A percentile compares a stretch with the other conserved stretches of the same genome.
These are phyloP conservation scores for Xylariomycetidae sp. DNA, from an alignment of 2,329 filamentous ascomycete genomes.

Conservation along the genomic window DNA sequence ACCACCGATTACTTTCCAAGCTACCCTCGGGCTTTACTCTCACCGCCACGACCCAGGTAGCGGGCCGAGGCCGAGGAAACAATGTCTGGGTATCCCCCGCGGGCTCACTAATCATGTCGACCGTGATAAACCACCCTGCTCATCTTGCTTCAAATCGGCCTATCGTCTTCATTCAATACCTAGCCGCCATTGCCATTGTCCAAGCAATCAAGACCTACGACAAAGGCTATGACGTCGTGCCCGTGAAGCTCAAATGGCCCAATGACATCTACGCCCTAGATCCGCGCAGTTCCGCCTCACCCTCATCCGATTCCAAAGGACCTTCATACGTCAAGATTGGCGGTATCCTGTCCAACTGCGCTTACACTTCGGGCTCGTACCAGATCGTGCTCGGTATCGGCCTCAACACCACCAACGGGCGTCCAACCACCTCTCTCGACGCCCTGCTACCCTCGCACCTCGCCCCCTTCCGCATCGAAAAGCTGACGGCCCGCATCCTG, in stretches of 20 bases:
- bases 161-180: constrained; percentile 90
- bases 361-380: constrained; percentile 72
- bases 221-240: constrained; percentile 66
- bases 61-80: constrained; percentile 79
- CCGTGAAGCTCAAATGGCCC: constrained; percentile 92
- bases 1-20: constrained; percentile 68
- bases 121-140: constrained; percentile 77
- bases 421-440: constrained; percentile 83
- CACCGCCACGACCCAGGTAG: constrained; percentile 81
- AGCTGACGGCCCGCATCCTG: constrained; percentile 75
- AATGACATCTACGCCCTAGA: constrained; percentile 86
- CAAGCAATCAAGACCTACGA: constrained; percentile 79
- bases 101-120: constrained; percentile 83
- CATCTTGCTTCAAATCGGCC: constrained; percentile 68
- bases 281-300: constrained; percentile 43
- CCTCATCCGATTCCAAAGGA: constrained; percentile 33
- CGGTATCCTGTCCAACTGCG: constrained; percentile 86
- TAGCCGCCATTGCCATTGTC: constrained; percentile 82
- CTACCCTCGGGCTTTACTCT: constrained; percentile 84
- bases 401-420: constrained; percentile 77
- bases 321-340: constrained; percentile 85
- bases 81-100: constrained; percentile 95
- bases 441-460: constrained; percentile 56
- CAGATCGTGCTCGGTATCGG: constrained; percentile 84
- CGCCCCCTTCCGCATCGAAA: constrained; percentile 65